Percentiles rank a stretch among this genome's conserved stretches.
Evolutionary conservation across 768 basidiomycete species (phyloP).

Genomic region (Mycena vulgaris): DNA sequence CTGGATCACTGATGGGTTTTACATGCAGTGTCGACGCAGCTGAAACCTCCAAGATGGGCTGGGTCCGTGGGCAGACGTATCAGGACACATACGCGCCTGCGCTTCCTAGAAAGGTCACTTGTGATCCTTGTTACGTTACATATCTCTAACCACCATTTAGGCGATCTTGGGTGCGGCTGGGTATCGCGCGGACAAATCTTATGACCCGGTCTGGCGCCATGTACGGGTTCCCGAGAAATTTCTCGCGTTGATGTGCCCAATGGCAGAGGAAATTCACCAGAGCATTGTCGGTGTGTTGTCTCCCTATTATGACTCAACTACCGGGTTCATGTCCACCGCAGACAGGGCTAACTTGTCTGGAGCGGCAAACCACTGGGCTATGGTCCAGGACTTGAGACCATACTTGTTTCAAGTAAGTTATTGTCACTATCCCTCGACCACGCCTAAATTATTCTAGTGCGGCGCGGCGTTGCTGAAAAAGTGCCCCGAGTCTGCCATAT

Average conservation of each 20-base stretch:
- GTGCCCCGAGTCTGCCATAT: slow-evolving; percentile 43
- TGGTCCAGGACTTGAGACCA: slow-evolving; percentile 38
- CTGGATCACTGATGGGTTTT: background rate
- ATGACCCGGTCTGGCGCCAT: slow-evolving; percentile 44
- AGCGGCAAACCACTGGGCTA: slow-evolving; percentile 44
- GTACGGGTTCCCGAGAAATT: slow-evolving; percentile 45
- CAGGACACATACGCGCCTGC: background rate
- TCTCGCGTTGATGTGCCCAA: slow-evolving; percentile 43
- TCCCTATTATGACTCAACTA: too few relatives aligned
- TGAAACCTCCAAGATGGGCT: background rate
- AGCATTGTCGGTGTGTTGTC: too few relatives aligned
- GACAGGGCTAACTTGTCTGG: slow-evolving; percentile 40
- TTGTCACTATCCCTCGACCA: too few relatives aligned
- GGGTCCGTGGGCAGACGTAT: background rate
- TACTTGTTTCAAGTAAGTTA: slow-evolving; percentile 15
- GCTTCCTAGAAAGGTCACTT: background rate
- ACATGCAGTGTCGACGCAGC: background rate
- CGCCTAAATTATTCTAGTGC: slow-evolving; percentile 32
- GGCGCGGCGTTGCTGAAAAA: slow-evolving; percentile 43
- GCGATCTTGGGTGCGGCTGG: slow-evolving; percentile 48
- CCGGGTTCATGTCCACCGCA: background rate
- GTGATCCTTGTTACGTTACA: background rate
- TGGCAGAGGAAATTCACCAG: slow-evolving; percentile 42
- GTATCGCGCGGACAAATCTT: slow-evolving; percentile 40
- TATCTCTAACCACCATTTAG: slow-evolving; percentile 15